Conservation (phyloP, 2,329 filamentous ascomycete species). For the Pestalotiopsis sp. region DNA sequence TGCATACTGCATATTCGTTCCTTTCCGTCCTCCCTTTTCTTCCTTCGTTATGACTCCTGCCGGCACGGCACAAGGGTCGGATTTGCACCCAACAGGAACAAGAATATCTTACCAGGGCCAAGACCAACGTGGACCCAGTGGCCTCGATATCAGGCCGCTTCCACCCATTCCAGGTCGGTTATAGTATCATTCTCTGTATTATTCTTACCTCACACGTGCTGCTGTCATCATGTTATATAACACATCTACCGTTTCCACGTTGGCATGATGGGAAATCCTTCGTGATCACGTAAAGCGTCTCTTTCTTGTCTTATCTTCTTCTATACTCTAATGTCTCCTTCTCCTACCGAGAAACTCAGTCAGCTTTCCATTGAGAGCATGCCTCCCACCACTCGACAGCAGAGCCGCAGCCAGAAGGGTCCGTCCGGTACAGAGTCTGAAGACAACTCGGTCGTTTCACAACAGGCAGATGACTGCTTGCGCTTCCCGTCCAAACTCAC, state of each 20-base stretch:
- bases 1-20: not conserved
- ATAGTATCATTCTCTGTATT: conserved; percentile 7
- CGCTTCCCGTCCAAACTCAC: conserved; percentile 37
- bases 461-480: conserved; percentile 35
- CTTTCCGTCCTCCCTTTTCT: not conserved
- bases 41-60: conserved; percentile 12
- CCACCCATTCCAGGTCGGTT: conserved; percentile 15
- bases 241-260: conserved; percentile 15
- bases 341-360: conserved; percentile 36
- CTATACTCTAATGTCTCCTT: conserved; percentile 33
- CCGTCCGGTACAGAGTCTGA: conserved; percentile 18
- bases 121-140: conserved; percentile 27
- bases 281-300: conserved; percentile 15
- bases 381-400: conserved; percentile 36
- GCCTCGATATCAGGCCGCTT: conserved; percentile 26
- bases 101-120: conserved; percentile 10
- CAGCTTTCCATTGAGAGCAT: conserved; percentile 44
- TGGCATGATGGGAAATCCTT: conserved; percentile 15
- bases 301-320: conserved; percentile 21
- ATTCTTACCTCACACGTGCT: conserved; percentile 18
- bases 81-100: conserved; percentile 20
- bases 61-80: conserved; percentile 17
- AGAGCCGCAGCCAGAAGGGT: conserved; percentile 30
- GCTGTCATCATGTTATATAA: conserved; percentile 26
- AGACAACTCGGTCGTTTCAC: conserved; percentile 26